These are phyloP conservation scores for Aspergillus hiratsukae DNA, from an alignment of 2,329 filamentous ascomycete genomes.

Conservation along the genomic window DNA sequence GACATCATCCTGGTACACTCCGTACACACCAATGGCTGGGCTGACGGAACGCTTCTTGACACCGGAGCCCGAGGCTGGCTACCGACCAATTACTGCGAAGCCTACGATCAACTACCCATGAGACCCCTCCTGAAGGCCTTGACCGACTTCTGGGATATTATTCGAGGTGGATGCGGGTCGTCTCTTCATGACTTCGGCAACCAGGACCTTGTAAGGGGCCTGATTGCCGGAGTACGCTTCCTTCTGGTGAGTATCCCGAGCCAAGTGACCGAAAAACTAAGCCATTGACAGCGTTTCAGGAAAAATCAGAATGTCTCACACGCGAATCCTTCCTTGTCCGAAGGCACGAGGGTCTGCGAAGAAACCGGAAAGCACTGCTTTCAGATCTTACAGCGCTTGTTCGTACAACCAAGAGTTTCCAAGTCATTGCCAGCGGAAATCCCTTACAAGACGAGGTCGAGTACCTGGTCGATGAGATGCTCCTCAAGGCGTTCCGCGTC, in stretches of 20 bases:
- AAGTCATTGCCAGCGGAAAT: conserved; percentile 61
- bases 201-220: conserved; percentile 89
- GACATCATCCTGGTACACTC: conserved; percentile 94
- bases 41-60: conserved; percentile 83
- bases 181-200: conserved; percentile 77
- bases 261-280: background rate
- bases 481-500: conserved; percentile 88
- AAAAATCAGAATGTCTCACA: conserved; percentile 82
- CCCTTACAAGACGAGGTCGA: conserved; percentile 38
- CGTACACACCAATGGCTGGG: conserved; percentile 97
- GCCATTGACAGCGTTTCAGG: conserved; percentile 48
- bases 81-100: conserved; percentile 96
- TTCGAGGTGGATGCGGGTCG: conserved; percentile 70
- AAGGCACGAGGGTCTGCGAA: conserved; percentile 68
- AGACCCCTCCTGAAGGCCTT: conserved; percentile 78
- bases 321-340: conserved; percentile 73
- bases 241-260: conserved; percentile 63
- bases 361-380: conserved; percentile 78
- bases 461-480: conserved; percentile 78
- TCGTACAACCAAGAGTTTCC: conserved; percentile 79
- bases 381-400: conserved; percentile 87
- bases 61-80: conserved; percentile 90
- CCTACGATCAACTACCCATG: conserved; percentile 87
- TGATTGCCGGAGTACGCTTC: conserved; percentile 88
- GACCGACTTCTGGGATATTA: conserved; percentile 86